Conservation (phyloP, 2,329 filamentous ascomycete species). For the Fusarium chlamydosporum region DNA sequence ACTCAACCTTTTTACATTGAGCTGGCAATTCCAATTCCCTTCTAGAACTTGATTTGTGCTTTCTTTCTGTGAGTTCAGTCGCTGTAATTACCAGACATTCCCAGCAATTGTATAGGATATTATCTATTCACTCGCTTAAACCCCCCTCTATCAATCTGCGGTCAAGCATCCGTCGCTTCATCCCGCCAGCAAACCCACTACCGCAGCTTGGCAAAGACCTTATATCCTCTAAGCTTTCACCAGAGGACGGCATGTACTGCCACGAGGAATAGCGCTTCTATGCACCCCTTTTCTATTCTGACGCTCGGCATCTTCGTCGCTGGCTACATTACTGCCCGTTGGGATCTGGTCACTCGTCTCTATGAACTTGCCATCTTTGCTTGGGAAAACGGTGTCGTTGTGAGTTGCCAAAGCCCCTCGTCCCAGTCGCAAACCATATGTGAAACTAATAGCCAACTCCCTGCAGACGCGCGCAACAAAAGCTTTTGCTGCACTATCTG, state of each 20-base stretch:
- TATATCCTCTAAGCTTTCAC: slow-evolving; percentile 30
- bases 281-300: slow-evolving; percentile 98
- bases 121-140: slow-evolving; percentile 5
- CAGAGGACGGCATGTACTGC: slow-evolving; percentile 60
- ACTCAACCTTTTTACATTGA: slow-evolving; percentile 34
- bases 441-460: slow-evolving; percentile 16
- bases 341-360: slow-evolving; percentile 95
- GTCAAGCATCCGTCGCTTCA: slow-evolving; percentile 25
- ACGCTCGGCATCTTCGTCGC: slow-evolving; percentile 99
- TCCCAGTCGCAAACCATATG: background rate
- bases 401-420: slow-evolving; percentile 62
- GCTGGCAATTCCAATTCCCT: slow-evolving; percentile 33
- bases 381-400: slow-evolving; percentile 98
- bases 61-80: slow-evolving; percentile 1
- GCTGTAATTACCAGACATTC: background rate
- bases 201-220: slow-evolving; percentile 44
- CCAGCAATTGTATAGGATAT: background rate
- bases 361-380: slow-evolving; percentile 98
- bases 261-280: slow-evolving; percentile 68
- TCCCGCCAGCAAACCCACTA: slow-evolving; percentile 44
- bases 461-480: slow-evolving; percentile 84
- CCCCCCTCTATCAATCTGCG: background rate
- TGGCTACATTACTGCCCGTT: slow-evolving; percentile 98
- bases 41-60: slow-evolving; percentile 12
- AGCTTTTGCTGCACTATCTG: slow-evolving; percentile 84